Percentiles rank a stretch among this genome's conserved stretches.
These are phyloP conservation scores for Eutypa lata DNA, from an alignment of 2,329 filamentous ascomycete species.

Conservation along the genomic window DNA sequence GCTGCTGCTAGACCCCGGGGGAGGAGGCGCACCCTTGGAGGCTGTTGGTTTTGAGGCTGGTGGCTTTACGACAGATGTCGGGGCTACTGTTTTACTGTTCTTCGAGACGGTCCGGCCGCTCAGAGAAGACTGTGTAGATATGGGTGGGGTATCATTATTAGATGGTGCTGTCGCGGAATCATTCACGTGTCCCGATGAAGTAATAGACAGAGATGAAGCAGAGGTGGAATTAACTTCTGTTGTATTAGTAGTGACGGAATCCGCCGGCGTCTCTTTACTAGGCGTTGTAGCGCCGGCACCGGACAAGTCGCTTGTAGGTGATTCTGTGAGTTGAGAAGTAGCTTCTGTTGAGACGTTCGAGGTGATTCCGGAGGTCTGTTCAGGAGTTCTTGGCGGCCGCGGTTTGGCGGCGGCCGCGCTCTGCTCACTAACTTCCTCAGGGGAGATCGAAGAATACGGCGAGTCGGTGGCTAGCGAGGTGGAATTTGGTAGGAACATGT, in stretches of 20 bases:
- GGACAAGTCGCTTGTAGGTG: background rate
- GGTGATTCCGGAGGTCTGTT: constrained; percentile 7
- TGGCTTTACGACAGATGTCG: constrained; percentile 23
- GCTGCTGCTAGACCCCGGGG: constrained; percentile 17
- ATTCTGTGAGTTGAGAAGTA: background rate
- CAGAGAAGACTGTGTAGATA: constrained; percentile 14
- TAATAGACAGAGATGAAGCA: constrained; percentile 4
- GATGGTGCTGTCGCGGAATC: constrained; percentile 6
- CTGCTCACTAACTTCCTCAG: constrained; percentile 8
- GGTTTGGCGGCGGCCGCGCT: constrained; percentile 8
- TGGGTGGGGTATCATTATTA: constrained; percentile 14
- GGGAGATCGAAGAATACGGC: constrained; percentile 8
- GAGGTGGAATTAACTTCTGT: background rate
- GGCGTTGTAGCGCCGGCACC: background rate
- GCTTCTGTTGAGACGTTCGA: constrained; percentile 13
- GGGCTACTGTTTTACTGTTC: constrained; percentile 19
- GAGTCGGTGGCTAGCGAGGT: constrained; percentile 14
- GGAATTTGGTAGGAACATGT: constrained; percentile 12
- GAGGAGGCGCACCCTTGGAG: constrained; percentile 5
- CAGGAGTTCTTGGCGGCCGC: constrained; percentile 10
- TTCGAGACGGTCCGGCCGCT: constrained; percentile 13
- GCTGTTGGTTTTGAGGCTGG: constrained; percentile 20
- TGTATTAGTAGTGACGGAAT: constrained; percentile 9
- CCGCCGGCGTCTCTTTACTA: constrained; percentile 5
- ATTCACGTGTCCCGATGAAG: constrained; percentile 10